Conservation (phyloP, 2,329 filamentous ascomycete species). For the Beauveria bassiana region DNA sequence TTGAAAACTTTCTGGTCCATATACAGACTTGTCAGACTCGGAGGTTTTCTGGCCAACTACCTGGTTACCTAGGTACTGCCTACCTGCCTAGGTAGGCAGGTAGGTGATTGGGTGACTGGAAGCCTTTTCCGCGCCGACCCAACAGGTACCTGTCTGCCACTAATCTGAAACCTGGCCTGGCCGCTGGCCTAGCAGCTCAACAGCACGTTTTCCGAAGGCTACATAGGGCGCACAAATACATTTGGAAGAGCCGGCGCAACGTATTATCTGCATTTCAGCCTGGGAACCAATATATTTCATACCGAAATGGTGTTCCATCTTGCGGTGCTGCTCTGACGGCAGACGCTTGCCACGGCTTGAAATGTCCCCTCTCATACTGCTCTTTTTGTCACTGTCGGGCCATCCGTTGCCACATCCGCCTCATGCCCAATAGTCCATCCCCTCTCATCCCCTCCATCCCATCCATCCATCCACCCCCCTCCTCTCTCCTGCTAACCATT, state of each 20-base stretch:
- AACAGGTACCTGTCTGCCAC: too few relatives aligned
- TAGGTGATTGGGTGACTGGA: background rate
- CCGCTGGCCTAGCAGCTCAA: background rate
- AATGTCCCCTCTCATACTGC: background rate
- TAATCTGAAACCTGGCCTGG: background rate
- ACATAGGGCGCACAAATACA: too few relatives aligned
- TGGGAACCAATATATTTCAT: background rate
- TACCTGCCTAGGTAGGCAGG: background rate
- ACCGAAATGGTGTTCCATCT: background rate
- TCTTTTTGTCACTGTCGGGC: background rate
- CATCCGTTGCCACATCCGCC: constrained; percentile 6
- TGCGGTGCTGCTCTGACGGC: background rate
- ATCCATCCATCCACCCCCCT: constrained; percentile 8
- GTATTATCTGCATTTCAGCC: background rate
- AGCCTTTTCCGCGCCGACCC: too few relatives aligned
- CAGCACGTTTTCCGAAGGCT: background rate
- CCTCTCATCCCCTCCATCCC: constrained; percentile 3
- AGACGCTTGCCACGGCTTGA: background rate
- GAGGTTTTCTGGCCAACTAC: background rate
- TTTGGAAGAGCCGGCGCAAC: background rate
- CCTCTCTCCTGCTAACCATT: background rate
- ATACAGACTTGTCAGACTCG: background rate
- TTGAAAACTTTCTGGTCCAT: background rate
- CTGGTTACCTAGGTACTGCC: background rate
- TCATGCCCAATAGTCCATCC: constrained; percentile 8